A percentile compares a stretch with the other conserved stretches of the same genome.
Evolutionary conservation across 257 asterid species (phyloP).

Genomic region (Gentiana macrophylla): DNA sequence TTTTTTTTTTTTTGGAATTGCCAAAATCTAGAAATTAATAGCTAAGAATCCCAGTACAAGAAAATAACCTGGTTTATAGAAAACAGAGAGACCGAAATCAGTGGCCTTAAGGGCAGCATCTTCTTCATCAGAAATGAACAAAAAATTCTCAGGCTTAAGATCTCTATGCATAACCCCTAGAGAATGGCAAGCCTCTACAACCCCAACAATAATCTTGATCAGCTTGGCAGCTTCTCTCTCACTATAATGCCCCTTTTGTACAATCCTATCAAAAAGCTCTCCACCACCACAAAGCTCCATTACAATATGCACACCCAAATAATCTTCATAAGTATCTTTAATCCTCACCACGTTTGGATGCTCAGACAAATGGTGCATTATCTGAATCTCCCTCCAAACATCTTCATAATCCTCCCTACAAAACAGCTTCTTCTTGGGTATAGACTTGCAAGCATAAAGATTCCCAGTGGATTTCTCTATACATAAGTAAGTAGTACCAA

Average conservation of each 20-base stretch:
- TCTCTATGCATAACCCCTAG: conserved; percentile 89
- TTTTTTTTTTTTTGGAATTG: not conserved
- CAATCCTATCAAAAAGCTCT: conserved; percentile 84
- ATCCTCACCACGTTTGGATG: conserved; percentile 75
- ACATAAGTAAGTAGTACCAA: conserved; percentile 23
- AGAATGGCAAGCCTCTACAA: conserved; percentile 79
- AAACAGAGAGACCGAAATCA: conserved; percentile 86
- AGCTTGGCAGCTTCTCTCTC: conserved; percentile 71
- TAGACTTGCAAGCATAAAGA: conserved; percentile 27
- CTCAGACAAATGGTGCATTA: conserved; percentile 30
- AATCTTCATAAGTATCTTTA: conserved; percentile 70
- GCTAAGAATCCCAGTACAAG: not conserved
- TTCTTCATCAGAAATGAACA: conserved; percentile 54
- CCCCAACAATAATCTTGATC: conserved; percentile 70
- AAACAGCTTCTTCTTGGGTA: conserved; percentile 30
- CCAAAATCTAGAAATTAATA: no score
- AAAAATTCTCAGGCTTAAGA: conserved; percentile 89
- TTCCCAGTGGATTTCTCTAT: conserved; percentile 20
- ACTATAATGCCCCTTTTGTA: conserved; percentile 71
- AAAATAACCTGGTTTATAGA: conserved; percentile 69
- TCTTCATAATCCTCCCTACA: conserved; percentile 28
- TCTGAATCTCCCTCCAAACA: conserved; percentile 33
- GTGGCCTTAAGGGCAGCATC: conserved; percentile 87
- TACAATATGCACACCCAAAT: conserved; percentile 58
- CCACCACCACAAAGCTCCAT: conserved; percentile 91